phyloP scores from a whole-genome alignment of 208 protist species.

The Leishmania turanica region DNA sequence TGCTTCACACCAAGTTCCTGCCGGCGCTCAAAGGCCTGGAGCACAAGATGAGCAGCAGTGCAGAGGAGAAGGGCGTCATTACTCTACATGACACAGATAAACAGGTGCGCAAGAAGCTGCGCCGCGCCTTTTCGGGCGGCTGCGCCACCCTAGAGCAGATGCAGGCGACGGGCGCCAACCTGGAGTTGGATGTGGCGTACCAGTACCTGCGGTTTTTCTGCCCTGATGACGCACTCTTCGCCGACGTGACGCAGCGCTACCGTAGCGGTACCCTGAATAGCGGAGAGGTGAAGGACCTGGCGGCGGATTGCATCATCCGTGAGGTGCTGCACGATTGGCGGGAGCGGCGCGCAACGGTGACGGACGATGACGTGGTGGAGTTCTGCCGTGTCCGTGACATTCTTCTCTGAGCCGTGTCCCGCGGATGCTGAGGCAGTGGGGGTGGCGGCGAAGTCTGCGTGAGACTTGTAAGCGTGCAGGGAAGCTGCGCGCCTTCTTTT shows the following conservation, averaged over 20 bases:
- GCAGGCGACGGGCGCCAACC: slow-evolving; percentile 89
- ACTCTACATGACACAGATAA: slow-evolving; percentile 96
- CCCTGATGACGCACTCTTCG: slow-evolving; percentile 94
- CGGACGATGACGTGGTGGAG: slow-evolving; percentile 68
- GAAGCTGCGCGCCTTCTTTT: neutral
- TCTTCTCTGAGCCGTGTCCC: slow-evolving; percentile 34
- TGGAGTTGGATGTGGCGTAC: slow-evolving; percentile 96
- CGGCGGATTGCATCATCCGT: slow-evolving; percentile 67
- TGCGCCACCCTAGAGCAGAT: slow-evolving; percentile 96
- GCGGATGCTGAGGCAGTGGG: neutral
- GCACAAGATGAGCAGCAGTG: slow-evolving; percentile 98
- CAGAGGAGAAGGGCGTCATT: slow-evolving; percentile 90
- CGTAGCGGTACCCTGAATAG: slow-evolving; percentile 71
- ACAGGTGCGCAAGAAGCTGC: slow-evolving; percentile 95
- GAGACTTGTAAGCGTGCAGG: neutral
- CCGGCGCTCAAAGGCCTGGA: slow-evolving; percentile 95
- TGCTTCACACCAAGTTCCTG: slow-evolving; percentile 98
- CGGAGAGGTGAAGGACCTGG: slow-evolving; percentile 77
- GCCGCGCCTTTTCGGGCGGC: slow-evolving; percentile 98
- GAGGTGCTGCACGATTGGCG: slow-evolving; percentile 74
- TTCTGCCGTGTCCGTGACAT: slow-evolving; percentile 83
- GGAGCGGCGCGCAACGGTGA: slow-evolving; percentile 56
- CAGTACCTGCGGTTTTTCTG: slow-evolving; percentile 98
- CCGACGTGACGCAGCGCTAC: slow-evolving; percentile 76
- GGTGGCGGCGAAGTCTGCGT: neutral